These are phyloP conservation scores for Dioszegia aurantiaca DNA, from an alignment of 768 basidiomycete genomes.

Conservation along the genomic window DNA sequence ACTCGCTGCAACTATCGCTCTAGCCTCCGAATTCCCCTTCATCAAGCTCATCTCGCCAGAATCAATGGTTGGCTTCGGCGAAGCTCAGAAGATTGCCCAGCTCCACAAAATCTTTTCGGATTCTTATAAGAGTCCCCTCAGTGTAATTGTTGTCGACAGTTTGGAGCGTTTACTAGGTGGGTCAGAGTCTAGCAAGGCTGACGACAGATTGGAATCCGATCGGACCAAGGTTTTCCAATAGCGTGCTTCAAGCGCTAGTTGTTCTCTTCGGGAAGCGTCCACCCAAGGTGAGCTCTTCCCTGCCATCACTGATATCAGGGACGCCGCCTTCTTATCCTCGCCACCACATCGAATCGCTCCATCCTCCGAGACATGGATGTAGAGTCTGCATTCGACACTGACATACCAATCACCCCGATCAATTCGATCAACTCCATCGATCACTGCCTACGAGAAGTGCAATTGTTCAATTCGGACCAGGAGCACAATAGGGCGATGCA, in stretches of 20 bases:
- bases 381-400: constrained; percentile 81
- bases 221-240: constrained; percentile 93
- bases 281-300: constrained; percentile 66
- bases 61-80: constrained; percentile 94
- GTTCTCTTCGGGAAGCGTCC: constrained; percentile 85
- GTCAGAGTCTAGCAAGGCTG: constrained; percentile 40
- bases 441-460: constrained; percentile 70
- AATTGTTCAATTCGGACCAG: constrained; percentile 64
- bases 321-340: constrained; percentile 84
- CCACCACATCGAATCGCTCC: constrained; percentile 82
- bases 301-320: constrained; percentile 57
- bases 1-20: constrained; percentile 86
- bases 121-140: constrained; percentile 94
- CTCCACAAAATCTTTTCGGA: constrained; percentile 91
- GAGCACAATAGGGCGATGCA: constrained; percentile 60
- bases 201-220: constrained; percentile 83
- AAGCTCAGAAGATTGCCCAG: constrained; percentile 81
- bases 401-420: constrained; percentile 80
- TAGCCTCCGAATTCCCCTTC: constrained; percentile 91
- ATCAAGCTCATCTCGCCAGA: constrained; percentile 96
- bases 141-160: constrained; percentile 92
- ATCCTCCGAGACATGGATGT: constrained; percentile 86
- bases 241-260: constrained; percentile 81
- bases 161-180: constrained; percentile 86
- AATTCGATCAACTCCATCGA: constrained; percentile 69